A percentile compares a stretch with the other conserved stretches of the same genome.
phyloP scores from a whole-genome alignment of 2,329 filamentous ascomycete species.

The Zymoseptoria passerinii region DNA sequence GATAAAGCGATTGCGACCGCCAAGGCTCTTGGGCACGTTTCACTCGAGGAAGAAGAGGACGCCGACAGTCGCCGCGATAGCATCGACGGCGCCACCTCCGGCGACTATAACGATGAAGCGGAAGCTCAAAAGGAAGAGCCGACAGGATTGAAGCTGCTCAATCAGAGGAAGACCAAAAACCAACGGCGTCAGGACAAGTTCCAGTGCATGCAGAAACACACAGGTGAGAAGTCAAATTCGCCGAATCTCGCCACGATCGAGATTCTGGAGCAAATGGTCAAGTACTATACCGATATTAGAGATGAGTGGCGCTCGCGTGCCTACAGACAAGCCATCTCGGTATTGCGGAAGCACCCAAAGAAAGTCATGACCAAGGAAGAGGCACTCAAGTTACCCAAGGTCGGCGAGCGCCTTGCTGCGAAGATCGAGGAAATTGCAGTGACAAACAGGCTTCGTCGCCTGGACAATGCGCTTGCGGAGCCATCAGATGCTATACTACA shows the following conservation, averaged over 20 bases:
- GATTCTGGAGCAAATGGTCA: conserved; percentile 67
- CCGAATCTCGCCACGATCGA: conserved; percentile 71
- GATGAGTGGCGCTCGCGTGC: conserved; percentile 69
- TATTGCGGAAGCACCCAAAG: conserved; percentile 55
- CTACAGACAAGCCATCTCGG: conserved; percentile 71
- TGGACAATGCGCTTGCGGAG: conserved; percentile 63
- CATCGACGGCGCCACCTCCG: conserved; percentile 15
- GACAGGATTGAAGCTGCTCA: conserved; percentile 6
- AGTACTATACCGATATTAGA: conserved; percentile 64
- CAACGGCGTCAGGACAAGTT: conserved; percentile 36
- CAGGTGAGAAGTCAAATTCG: conserved; percentile 42
- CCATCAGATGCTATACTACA: conserved; percentile 57
- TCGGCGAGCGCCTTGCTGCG: conserved; percentile 64
- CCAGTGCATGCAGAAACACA: conserved; percentile 52
- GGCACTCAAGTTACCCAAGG: conserved; percentile 57
- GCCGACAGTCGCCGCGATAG: conserved; percentile 23
- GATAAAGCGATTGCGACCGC: conserved; percentile 57
- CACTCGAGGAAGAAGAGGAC: conserved; percentile 35
- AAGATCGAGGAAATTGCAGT: conserved; percentile 86
- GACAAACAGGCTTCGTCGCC: conserved; percentile 61
- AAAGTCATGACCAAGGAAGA: conserved; percentile 62
- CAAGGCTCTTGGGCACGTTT: conserved; percentile 51
- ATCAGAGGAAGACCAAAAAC: conserved; percentile 17
- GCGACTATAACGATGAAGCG: conserved; percentile 11
- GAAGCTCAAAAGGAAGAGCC: neutral